Conservation (phyloP, 108 stramenopile genomes). For the Nitzschia sp. region DNA sequence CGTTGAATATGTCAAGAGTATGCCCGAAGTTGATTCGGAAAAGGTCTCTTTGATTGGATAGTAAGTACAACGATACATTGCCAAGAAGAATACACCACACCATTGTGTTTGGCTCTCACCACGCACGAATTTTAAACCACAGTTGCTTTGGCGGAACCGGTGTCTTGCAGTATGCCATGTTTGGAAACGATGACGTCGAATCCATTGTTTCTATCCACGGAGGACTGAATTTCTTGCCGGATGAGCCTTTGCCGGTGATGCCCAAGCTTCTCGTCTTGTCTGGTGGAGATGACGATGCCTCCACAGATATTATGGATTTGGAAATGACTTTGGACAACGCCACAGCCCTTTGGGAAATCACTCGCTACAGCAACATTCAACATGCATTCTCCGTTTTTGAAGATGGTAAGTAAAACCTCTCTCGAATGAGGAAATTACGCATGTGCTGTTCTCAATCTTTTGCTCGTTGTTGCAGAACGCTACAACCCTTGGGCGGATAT, state of each 20-base stretch:
- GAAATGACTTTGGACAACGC: constrained; percentile 27
- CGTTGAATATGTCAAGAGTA: constrained; percentile 30
- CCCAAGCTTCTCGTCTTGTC: constrained; percentile 35
- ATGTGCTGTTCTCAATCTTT: neutral
- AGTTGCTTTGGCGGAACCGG: constrained; percentile 52
- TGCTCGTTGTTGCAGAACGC: neutral
- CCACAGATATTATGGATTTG: constrained; percentile 27
- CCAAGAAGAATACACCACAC: no score
- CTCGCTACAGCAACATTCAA: constrained; percentile 44
- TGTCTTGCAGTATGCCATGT: constrained; percentile 33
- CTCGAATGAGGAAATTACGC: neutral
- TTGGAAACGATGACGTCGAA: constrained; percentile 25
- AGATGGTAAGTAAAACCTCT: constrained; percentile 22
- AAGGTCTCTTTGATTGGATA: constrained; percentile 47
- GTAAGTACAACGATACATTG: no score
- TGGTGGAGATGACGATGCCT: constrained; percentile 42
- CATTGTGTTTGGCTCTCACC: no score
- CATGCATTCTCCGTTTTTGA: constrained; percentile 49
- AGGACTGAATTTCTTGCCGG: constrained; percentile 34
- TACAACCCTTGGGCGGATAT: constrained; percentile 50
- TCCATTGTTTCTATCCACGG: constrained; percentile 46
- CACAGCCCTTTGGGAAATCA: constrained; percentile 46
- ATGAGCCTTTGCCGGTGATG: constrained; percentile 9
- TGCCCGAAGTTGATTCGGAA: constrained; percentile 30
- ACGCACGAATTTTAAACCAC: no score